phyloP scores from a whole-genome alignment of 2,329 filamentous ascomycete genomes.

The Monosporascus sp. region DNA sequence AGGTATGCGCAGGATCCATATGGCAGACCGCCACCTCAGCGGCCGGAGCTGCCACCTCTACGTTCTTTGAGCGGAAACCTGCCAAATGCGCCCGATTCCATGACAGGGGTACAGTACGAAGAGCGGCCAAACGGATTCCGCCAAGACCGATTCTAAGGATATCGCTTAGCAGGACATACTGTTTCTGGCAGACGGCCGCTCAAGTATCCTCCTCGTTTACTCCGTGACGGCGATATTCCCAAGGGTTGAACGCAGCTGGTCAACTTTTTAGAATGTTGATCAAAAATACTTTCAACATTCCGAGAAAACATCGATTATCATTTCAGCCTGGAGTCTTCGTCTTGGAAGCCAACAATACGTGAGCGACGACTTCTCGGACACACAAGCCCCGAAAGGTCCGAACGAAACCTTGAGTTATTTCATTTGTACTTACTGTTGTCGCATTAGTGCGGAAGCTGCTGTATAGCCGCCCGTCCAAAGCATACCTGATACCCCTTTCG shows the following conservation, averaged over 20 bases:
- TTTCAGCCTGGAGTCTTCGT: too few relatives aligned
- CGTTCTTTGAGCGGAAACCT: conserved; percentile 44
- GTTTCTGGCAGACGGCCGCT: too few relatives aligned
- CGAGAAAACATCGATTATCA: too few relatives aligned
- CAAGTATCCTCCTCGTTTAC: too few relatives aligned
- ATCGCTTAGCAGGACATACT: background rate
- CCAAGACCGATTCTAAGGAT: conserved; percentile 26
- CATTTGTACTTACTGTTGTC: background rate
- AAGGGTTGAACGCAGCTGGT: too few relatives aligned
- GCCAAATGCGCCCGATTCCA: conserved; percentile 48
- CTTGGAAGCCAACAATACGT: too few relatives aligned
- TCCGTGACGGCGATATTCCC: too few relatives aligned
- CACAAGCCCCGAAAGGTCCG: background rate
- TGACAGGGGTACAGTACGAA: conserved; percentile 63
- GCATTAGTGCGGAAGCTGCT: background rate
- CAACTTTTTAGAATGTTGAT: too few relatives aligned
- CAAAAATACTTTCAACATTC: too few relatives aligned
- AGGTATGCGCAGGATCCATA: conserved; percentile 26
- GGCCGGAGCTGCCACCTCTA: conserved; percentile 53
- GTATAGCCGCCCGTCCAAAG: background rate
- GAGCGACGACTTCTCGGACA: too few relatives aligned
- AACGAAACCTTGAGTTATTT: background rate
- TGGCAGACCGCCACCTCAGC: conserved; percentile 21
- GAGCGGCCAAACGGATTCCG: conserved; percentile 44
- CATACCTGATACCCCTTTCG: background rate